Evolutionary conservation across 2,329 filamentous ascomycete genomes (phyloP).

Genomic region (Chaetomium sp.): DNA sequence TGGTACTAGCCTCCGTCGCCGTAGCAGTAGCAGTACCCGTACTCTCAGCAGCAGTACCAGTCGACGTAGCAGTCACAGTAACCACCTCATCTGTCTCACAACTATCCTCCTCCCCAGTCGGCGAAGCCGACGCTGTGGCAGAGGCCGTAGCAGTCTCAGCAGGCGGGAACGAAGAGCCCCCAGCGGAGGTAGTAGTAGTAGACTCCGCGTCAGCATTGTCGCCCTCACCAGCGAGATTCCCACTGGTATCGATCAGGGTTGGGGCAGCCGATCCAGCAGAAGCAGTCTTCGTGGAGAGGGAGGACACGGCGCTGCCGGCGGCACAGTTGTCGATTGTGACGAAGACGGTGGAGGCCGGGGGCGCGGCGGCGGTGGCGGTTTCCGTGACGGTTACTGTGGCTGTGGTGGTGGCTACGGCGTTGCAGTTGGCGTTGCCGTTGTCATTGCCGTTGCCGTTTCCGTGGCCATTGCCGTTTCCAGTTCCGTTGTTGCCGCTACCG

Average conservation of each 20-base stretch:
- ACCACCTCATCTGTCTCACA: slow-evolving; percentile 13
- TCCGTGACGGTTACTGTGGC: slow-evolving; percentile 12
- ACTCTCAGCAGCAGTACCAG: background rate
- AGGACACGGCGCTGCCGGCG: background rate
- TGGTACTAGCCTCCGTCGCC: background rate
- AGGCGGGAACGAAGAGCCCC: too few relatives aligned
- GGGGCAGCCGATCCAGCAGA: too few relatives aligned
- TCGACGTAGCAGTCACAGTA: slow-evolving; percentile 9
- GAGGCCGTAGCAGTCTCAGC: background rate
- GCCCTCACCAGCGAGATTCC: background rate
- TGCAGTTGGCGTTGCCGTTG: slow-evolving; percentile 1
- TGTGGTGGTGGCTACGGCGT: slow-evolving; percentile 9
- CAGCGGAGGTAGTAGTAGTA: background rate
- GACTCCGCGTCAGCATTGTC: background rate
- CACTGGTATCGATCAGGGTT: too few relatives aligned
- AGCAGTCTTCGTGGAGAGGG: background rate
- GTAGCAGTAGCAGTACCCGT: background rate
- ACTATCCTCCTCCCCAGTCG: slow-evolving; percentile 3
- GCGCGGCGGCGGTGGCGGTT: slow-evolving; percentile 18
- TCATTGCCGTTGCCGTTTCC: background rate
- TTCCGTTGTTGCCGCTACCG: slow-evolving; percentile 9
- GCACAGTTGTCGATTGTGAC: slow-evolving; percentile 11
- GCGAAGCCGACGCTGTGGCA: slow-evolving; percentile 3
- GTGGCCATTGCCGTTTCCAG: slow-evolving; percentile 4
- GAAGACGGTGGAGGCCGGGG: slow-evolving; percentile 17